Base-by-base conservation (phyloP, 345 rosid genomes). In the Camelina sativa region DNA sequence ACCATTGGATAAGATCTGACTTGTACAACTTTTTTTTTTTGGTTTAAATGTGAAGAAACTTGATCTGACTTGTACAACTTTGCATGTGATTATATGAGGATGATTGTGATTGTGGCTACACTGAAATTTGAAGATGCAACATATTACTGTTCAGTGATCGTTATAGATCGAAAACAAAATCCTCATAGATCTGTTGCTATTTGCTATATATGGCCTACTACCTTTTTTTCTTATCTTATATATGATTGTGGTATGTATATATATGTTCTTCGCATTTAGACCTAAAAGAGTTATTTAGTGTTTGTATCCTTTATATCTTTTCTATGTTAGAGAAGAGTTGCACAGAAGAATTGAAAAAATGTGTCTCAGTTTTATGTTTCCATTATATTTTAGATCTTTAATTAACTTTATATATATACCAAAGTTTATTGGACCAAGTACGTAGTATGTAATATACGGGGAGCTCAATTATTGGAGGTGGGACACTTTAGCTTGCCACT, bases 141-240 rank as follows among this genome's bases (percentile, higher is more conserved):
- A 76, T 41, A 69, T 16, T 46, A 70, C 80, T 76, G 65, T 76
- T 76, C 15, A 25, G 70, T 69, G 80, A 76, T 70, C 9, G 58
- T 35, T 54, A 76, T 70, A 35, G 61, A 76, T 76, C 76, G 68
- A 50, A 59, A 58, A 48, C 32, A 65, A 67, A 66, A 67, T 66
- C 73, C 13, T 38, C 43, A 67, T 28, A 67, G 44, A 58, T 75
- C 37, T 65, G 48, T 64, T 37, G 51, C 58, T 35, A 32, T 76
- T 69, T 37, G 71, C 65, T 62, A 4, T 12, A 5, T 55, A 19
- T 69, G 80, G 32, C 74, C 79, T 69, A 69, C 75, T 62, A 28
- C 11, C 23, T 6, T 25, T 32, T 60, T 51, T 44, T 19, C 30
- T 46, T 22, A 34, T 34, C 37, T 54, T 16, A 43, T 16, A 43